Evolutionary conservation across 2,329 filamentous ascomycete genomes (phyloP).

Genomic region (Exophiala oligosperma): DNA sequence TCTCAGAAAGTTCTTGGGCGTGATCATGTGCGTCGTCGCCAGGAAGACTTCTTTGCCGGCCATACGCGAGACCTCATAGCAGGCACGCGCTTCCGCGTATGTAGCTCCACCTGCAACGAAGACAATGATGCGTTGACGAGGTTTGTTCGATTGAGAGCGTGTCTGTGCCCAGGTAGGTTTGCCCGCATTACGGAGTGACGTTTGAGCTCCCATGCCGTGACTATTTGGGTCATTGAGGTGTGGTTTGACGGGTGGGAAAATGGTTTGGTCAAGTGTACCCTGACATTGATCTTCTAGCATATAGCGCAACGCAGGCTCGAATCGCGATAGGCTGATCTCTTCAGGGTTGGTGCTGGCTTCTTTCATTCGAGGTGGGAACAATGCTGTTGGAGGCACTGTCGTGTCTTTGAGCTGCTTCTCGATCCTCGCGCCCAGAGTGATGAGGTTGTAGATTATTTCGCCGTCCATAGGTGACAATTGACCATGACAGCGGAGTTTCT

Average conservation of each 20-base stretch:
- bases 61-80: slow-evolving; percentile 78
- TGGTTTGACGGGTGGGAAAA: slow-evolving; percentile 73
- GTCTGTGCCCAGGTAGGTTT: slow-evolving; percentile 95
- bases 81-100: slow-evolving; percentile 83
- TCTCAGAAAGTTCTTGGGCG: slow-evolving; percentile 75
- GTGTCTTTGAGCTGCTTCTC: slow-evolving; percentile 75
- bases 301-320: slow-evolving; percentile 76
- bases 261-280: slow-evolving; percentile 64
- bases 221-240: slow-evolving; percentile 52
- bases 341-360: slow-evolving; percentile 46
- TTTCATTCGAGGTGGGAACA: slow-evolving; percentile 61
- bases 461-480: slow-evolving; percentile 72
- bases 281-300: slow-evolving; percentile 74
- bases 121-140: slow-evolving; percentile 84
- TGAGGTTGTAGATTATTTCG: slow-evolving; percentile 71
- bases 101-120: slow-evolving; percentile 96
- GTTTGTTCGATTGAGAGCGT: slow-evolving; percentile 72
- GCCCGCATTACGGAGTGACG: slow-evolving; percentile 76
- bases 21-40: slow-evolving; percentile 88
- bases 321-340: slow-evolving; percentile 84
- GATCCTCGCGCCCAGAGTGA: slow-evolving; percentile 75
- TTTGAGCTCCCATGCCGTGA: slow-evolving; percentile 58
- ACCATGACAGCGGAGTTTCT: slow-evolving; percentile 80
- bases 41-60: slow-evolving; percentile 82
- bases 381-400: slow-evolving; percentile 61